Percentiles rank a stretch among this genome's conserved stretches.
phyloP scores from a whole-genome alignment of 495 filamentous ascomycete species.

The Alectoria sarmentosa region DNA sequence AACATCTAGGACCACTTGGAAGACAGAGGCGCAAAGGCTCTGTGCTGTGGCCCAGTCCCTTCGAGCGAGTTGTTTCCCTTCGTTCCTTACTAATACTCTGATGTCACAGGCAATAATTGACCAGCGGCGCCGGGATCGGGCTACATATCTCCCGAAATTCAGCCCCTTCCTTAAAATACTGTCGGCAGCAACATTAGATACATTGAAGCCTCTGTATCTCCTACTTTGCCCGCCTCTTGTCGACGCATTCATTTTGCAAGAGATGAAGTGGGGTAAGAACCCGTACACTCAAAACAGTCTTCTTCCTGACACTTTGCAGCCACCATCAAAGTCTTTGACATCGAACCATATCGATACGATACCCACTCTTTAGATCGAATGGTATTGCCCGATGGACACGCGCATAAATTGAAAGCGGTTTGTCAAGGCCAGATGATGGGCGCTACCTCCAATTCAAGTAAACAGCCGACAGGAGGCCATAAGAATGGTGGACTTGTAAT shows the following conservation, averaged over 20 bases:
- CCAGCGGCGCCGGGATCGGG: not conserved
- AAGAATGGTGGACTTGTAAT: not conserved
- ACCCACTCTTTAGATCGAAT: not conserved
- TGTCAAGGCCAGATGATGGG: not conserved
- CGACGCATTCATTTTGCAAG: not conserved
- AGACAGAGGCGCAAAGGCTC: not conserved
- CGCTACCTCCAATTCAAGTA: not conserved
- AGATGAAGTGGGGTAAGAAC: not conserved
- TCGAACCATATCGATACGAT: not conserved
- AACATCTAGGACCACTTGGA: not conserved
- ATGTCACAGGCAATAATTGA: not conserved
- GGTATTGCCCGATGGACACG: not conserved
- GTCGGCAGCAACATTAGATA: not conserved
- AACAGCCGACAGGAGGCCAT: not conserved
- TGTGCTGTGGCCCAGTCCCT: not conserved
- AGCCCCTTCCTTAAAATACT: not conserved
- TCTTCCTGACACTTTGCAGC: not conserved
- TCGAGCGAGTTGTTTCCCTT: not conserved
- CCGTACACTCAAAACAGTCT: not conserved
- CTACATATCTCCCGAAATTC: not conserved
- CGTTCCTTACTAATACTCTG: not conserved
- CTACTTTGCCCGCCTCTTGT: not conserved
- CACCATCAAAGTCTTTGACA: not conserved
- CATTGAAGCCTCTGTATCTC: not conserved
- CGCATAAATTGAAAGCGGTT: not conserved